Base-by-base conservation (phyloP, 2,329 filamentous ascomycete species). In the Lizonia empirigonia region DNA sequence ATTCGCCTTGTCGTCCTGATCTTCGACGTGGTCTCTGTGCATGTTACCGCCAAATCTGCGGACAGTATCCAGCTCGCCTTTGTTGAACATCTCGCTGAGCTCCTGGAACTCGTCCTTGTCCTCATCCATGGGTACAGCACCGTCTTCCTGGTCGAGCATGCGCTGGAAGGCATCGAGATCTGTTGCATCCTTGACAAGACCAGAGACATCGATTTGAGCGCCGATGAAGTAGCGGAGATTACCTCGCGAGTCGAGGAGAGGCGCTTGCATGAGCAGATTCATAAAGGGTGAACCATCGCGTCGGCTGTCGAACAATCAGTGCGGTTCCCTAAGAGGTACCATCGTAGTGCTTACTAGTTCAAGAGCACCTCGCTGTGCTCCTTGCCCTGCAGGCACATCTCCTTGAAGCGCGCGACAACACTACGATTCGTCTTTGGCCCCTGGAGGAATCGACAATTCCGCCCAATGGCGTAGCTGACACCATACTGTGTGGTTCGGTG, bases 371-470 rank as follows among this genome's bases (percentile, higher is more conserved):
- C 89, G 45, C 81, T 88, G 57, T 87, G 83, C 62, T 91, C 88
- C 59, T 83, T 80, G n/a, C 86, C 86, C 1, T 78, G 81, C 7
- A 77, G 70, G 9, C 88, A 73, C 22, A 84, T 85, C 32, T 87
- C 81, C 24, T 81, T 78, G 9, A 92, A 76, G 44, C 89, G 78
- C 45, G 78, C 73, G 0, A 88, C 78, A 41, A 85, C 88, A 54
- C 81, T 79, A 0, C 77, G 78, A 57, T 87, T 87, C 5, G 88
- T 91, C 61, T 82, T 83, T 0, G 88, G 88, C 0, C 89, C 89
- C 68, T 91, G 89, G 1, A 92, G 80, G 62, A 92, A 91, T 7
- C 89, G 84, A 62, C 89, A 91, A 57, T 92, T 92, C 24, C 87
- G 83, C 0, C 89, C 89, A 15, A 92, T 82, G 3, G 85, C 82